These are phyloP conservation scores for Mesembryanthemum crystallinum DNA, from an alignment of 148 eudicot species.

Conservation along the genomic window DNA sequence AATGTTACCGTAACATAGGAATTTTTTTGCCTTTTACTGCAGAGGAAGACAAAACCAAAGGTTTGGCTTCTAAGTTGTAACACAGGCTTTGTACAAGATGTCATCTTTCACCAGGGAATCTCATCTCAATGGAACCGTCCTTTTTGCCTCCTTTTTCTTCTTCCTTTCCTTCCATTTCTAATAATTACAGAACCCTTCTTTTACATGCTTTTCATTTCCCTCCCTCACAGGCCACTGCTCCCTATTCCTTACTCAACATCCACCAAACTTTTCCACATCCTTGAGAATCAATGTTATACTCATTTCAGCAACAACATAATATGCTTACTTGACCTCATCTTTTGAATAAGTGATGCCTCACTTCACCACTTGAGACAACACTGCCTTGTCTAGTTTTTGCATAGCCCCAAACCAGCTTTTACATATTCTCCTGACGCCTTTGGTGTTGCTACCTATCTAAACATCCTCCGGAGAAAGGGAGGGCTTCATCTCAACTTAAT, in stretches of 20 bases:
- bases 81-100: constrained; percentile 35
- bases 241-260: constrained; percentile 30
- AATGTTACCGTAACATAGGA: too few species aligned
- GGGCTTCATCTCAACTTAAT: background rate
- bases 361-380: constrained; percentile 17
- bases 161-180: constrained; percentile 41
- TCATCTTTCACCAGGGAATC: constrained; percentile 70
- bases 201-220: constrained; percentile 24
- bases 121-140: constrained; percentile 39
- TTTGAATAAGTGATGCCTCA: constrained; percentile 16
- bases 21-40: constrained; percentile 11
- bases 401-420: background rate
- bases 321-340: constrained; percentile 21
- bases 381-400: background rate
- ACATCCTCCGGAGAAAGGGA: background rate
- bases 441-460: background rate
- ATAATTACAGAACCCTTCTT: constrained; percentile 49
- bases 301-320: constrained; percentile 31
- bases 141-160: constrained; percentile 34
- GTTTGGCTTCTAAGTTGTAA: background rate
- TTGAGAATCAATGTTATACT: constrained; percentile 22
- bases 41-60: constrained; percentile 18
- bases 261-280: constrained; percentile 22
- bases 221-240: constrained; percentile 16
- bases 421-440: too few species aligned